Base-by-base conservation (phyloP, 2,329 filamentous ascomycete species). In the Talaromyces funiculosus region DNA sequence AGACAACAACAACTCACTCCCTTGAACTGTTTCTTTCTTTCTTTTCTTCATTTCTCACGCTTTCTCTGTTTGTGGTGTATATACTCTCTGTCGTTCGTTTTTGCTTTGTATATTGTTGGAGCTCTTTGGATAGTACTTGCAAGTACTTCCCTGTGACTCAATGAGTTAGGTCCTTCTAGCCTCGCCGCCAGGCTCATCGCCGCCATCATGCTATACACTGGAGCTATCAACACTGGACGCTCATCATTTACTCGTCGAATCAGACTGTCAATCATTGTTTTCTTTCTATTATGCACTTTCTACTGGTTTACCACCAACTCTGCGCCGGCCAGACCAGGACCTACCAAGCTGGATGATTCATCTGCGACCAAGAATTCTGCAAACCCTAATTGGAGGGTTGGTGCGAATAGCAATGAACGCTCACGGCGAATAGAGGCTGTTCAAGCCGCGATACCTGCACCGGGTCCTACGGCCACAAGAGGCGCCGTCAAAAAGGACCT, bases 401-500 rank as follows among this genome's bases (percentile, higher is more conserved):
- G 51, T 12, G 22, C 16, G 20, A 47, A 4, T 22, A 45, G 38
- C 24, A 53, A 53, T 51, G 57, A 45, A 51, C 35, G 33, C 33
- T 40, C 51, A 40, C 33, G 4, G 45, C 33, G 33, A 24, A 35
- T 56, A 18, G 51, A 57, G 16, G 53, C 53, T 12, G 14, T 43
- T 12, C 62, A 49, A 31, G 45, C 56, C 24, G 18, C 51, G 20
- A 42, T 53, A 14, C 37, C 59, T 49, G 56, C 53, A 14, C 54
- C 60, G 10, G 35, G 35, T 6, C 60, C 60, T n/a, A 35, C 55
- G 5, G 26, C 38, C 5, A 37, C 40, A 29, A 47, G 16, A 29
- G 35, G 22, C 1, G 14, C 43, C 3, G 42, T 66, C 49, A 64
- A 63, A 5, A 73, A 71, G 63, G 68, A 69, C 51, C 67, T 77